Base-by-base conservation (phyloP, 2,329 filamentous ascomycete species). In the Orbilia javanica region DNA sequence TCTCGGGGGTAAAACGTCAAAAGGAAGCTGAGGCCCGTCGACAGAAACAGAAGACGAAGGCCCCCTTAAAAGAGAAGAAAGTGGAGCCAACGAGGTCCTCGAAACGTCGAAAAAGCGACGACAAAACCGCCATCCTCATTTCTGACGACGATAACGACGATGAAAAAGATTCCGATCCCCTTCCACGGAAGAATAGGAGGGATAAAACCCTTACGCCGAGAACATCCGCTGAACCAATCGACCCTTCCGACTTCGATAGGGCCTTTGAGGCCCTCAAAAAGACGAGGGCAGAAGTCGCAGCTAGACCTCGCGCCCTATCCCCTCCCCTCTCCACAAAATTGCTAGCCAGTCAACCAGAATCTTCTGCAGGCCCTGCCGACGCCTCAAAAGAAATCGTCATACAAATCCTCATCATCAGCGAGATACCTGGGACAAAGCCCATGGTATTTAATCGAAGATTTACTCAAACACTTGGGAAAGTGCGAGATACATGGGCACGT, bases 371-470 rank as follows among this genome's bases (percentile, higher is more conserved):
- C 18, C 74, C 74, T 1, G 34, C 1, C 22, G 74, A 78, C 18
- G 46, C 62, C 46, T 67, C 15, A 25, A 78, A 72, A 48, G 67
- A 78, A 20, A 53, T 68, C 11, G n/a, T 79, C 27, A 70, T 79
- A 20, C 44, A 70, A 13, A 70, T 79, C 29, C 75, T 79, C 55
- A 60, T 79, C 10, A 39, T 79, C 34, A 69, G 63, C 27, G 1
- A n/a, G 8, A 79, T 79, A 20, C 55, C 63, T 15, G 60, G 34
- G 8, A 74, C 69, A 2, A 79, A 79, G 10, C 69, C 69, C 1
- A 50, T 48, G 22, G 34, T 79, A 0, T 79, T 65, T 50, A 69
- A 69, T 4, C 53, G 75, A 10, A 79, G 70, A 42, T 79, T 74
- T 42, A 44, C 46, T 2, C 75, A 79, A 46, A 69, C 75, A 4